Base-by-base conservation (phyloP, 768 basidiomycete species). In the Mycena olivaceomarginata region DNA sequence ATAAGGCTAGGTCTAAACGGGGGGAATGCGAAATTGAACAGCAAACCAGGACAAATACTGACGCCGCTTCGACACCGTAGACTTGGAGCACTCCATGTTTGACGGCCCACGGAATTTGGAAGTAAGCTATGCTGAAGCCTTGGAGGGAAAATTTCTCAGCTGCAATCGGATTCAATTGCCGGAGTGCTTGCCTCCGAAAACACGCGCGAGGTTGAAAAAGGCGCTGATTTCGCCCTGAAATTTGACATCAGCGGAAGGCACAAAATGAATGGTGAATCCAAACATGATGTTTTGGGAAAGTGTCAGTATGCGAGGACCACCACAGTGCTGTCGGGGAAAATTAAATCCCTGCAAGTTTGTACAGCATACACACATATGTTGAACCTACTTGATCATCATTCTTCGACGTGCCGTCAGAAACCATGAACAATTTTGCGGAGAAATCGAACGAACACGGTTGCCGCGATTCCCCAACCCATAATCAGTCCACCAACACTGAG, bases 401-500 rank as follows among this genome's bases (percentile, higher is more conserved):
- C 66, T 67, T 59, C 12, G 25, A 37, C 25, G 57, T 59, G 31
- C 31, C 10, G 31, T 59, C 13, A 59, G 57, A 9, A 59, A 59
- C 31, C 57, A 59, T 39, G 48, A n/a, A 20, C 66, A 22, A 67
- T 67, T 31, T 20, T 31, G 25, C 48, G 48, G 13, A 67, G 31
- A 41, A 69, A 22, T 45, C 22, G 5, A 56, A 69, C 67, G 18
- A 77, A 5, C 86, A 83, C 22, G 86, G 20, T 83, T 63, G 86
- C 83, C 4, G 88, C 86, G 56, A 90, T 82, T 8, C 91, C 91
- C 92, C 92, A 93, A 8, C 92, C 92, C 83, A 92, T 89, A 70
- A 92, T 86, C 41, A 92, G 79, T 0, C 87, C 90, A 9, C 85
- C 90, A 37, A 88, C 81, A 45, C 84, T 86, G 0, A 90, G 82